A percentile compares a stretch with the other conserved stretches of the same genome.
These are phyloP conservation scores for Sparassis latifolia DNA, from an alignment of 1,284 basidiomycete species.

Conservation along the genomic window DNA sequence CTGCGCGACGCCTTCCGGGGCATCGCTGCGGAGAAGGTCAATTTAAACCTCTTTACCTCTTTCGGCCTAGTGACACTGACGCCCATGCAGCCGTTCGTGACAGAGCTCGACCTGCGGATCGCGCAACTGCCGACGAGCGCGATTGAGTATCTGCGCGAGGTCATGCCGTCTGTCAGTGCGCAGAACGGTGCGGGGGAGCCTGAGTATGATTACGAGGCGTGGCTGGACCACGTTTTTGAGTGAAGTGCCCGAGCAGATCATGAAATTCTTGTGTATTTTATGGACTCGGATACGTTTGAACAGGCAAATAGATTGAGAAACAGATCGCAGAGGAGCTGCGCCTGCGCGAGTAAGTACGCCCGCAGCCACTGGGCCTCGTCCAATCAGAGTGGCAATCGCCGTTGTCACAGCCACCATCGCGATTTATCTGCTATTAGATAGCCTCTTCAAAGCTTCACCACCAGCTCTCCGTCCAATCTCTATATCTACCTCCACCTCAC, in stretches of 20 bases:
- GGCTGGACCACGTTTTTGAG: constrained; percentile 72
- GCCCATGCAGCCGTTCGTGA: constrained; percentile 76
- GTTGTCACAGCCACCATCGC: constrained; percentile 21
- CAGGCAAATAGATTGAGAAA: background rate
- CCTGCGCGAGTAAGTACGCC: too few species aligned
- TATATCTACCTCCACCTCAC: constrained; percentile 11
- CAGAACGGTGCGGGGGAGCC: constrained; percentile 51
- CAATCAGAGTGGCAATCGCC: constrained; percentile 28
- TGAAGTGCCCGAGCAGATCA: constrained; percentile 14
- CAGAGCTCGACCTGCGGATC: constrained; percentile 86
- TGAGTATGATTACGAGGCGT: constrained; percentile 72
- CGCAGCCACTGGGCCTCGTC: constrained; percentile 10
- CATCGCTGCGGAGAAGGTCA: constrained; percentile 85
- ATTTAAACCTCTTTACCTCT: constrained; percentile 11
- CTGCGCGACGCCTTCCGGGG: constrained; percentile 91
- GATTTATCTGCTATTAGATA: constrained; percentile 19
- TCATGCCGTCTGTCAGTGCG: constrained; percentile 46
- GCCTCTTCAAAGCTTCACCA: constrained; percentile 2
- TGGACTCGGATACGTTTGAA: background rate
- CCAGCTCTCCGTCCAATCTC: constrained; percentile 10
- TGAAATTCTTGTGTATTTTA: too few species aligned
- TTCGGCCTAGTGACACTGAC: background rate
- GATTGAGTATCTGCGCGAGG: constrained; percentile 79
- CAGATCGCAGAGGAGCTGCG: too few species aligned
- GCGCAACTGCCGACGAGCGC: constrained; percentile 78